These are phyloP conservation scores for Microsporum ferrugineum DNA, from an alignment of 2,329 filamentous ascomycete species.

Conservation along the genomic window DNA sequence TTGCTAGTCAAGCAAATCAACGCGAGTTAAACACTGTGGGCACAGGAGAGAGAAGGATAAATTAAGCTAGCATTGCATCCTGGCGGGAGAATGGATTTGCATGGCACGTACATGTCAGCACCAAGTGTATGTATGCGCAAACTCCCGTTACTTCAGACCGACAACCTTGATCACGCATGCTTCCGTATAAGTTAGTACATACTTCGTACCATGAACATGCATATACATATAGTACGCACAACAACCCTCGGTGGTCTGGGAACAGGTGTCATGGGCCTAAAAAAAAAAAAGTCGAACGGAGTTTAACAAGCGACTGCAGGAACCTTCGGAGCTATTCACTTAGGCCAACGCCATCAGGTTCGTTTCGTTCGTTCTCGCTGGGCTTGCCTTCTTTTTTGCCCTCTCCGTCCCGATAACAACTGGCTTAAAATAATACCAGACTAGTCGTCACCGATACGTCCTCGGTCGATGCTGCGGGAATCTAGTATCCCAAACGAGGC, in stretches of 20 bases:
- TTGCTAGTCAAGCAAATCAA: too few species aligned
- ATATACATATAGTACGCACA: too few species aligned
- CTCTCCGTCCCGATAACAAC: background rate
- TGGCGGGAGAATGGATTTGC: background rate
- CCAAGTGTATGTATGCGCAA: background rate
- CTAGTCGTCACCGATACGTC: background rate
- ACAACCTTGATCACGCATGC: background rate
- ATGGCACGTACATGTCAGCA: background rate
- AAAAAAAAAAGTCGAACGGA: background rate
- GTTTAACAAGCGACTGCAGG: constrained; percentile 1
- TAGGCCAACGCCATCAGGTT: background rate
- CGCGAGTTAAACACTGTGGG: too few species aligned
- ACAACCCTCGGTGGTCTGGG: background rate
- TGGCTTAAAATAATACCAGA: background rate
- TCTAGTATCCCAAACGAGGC: background rate
- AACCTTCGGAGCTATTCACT: background rate
- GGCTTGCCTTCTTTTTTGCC: too few species aligned
- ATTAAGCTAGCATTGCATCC: constrained; percentile 3
- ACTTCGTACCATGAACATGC: too few species aligned
- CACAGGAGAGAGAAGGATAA: background rate
- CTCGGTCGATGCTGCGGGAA: too few species aligned
- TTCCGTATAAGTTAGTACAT: too few species aligned
- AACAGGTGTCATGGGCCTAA: background rate
- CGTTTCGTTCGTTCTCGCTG: background rate
- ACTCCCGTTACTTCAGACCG: background rate